phyloP scores from a whole-genome alignment of 106 monocot species.

The Triglochin maritima region DNA sequence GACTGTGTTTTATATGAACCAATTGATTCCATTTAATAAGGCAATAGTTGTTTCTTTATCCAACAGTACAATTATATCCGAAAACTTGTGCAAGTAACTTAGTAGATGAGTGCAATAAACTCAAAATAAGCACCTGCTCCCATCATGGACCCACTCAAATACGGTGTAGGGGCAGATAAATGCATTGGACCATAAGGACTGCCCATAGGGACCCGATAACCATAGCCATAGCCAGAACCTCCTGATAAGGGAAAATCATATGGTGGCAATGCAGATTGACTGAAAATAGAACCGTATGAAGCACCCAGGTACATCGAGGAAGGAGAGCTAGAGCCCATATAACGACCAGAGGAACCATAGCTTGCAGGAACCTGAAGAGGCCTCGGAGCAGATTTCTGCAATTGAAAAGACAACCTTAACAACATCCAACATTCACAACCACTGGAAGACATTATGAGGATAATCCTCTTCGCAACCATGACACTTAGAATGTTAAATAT shows the following conservation, averaged over 20 bases:
- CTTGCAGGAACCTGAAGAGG: slow-evolving; percentile 37
- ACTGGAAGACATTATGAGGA: too few relatives aligned
- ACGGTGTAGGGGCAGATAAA: slow-evolving; percentile 42
- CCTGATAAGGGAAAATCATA: slow-evolving; percentile 46
- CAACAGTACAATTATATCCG: neutral
- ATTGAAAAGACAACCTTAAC: neutral
- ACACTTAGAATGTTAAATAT: too few relatives aligned
- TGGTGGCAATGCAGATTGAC: slow-evolving; percentile 42
- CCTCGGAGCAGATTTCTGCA: slow-evolving; percentile 53
- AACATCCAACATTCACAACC: neutral
- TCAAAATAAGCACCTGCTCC: slow-evolving; percentile 37
- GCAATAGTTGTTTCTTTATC: too few relatives aligned
- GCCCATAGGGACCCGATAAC: slow-evolving; percentile 54
- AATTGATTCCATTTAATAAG: too few relatives aligned
- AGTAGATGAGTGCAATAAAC: neutral
- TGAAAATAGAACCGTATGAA: slow-evolving; percentile 44
- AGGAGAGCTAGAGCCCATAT: slow-evolving; percentile 51
- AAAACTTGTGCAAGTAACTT: neutral
- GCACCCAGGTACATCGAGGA: slow-evolving; percentile 67
- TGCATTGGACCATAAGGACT: slow-evolving; percentile 67
- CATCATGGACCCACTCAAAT: slow-evolving; percentile 47
- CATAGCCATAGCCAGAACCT: slow-evolving; percentile 48
- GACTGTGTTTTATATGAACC: too few relatives aligned
- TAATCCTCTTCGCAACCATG: too few relatives aligned
- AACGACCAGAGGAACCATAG: slow-evolving; percentile 42